Base-by-base conservation (phyloP, 176 grass and related monocot genomes). In the Oryza longistaminata region DNA sequence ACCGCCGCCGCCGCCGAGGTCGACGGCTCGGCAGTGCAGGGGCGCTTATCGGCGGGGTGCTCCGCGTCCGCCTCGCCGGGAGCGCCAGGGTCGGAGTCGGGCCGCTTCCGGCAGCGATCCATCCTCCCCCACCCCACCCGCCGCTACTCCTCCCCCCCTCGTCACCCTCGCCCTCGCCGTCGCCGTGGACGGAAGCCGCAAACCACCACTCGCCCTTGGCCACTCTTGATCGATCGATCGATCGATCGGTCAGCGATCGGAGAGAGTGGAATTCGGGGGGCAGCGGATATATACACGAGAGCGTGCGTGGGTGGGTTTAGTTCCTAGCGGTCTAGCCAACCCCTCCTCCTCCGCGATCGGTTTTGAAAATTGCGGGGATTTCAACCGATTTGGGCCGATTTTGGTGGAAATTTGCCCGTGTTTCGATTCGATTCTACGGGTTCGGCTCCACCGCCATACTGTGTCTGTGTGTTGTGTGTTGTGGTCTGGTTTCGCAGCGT, bases 81-180 rank as follows among this genome's bases (percentile, higher is more conserved):
- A 81, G 37, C 89, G 2, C 80, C 91, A 71, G 44, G 50, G 49
- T 95, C 90, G 71, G 74, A 89, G 80, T 99, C 93, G 35, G 85
- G 73, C 74, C 96, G 85, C 88, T 99, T 99, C 90, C 96, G 88
- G 83, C 85, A 91, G 58, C 96, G 93, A 93, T 98, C 96, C 96
- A 99, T 94, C 53, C 53, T n/a, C 65, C 62, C 75, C 71, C 3
- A 2, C 42, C 53, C 31, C 35, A 3, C 13, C 46, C 3, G 3
- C 46, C 11, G 9, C 45, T 9, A 13, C 29, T 94, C 53, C 53
- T n/a, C 65, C 62, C 75, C 53, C 31, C 35, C 29, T 31, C 29
- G 29, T 31, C 29, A 3, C 42, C 46, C 3, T 31, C 29, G 3
- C 13, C 46, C 3, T 31, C 29, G 3, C 13, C 11, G 9, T 37